A percentile compares a stretch with the other conserved stretches of the same genome.
Conservation (phyloP, 177 flowering plant genomes). For the Vitis hybrid region DNA sequence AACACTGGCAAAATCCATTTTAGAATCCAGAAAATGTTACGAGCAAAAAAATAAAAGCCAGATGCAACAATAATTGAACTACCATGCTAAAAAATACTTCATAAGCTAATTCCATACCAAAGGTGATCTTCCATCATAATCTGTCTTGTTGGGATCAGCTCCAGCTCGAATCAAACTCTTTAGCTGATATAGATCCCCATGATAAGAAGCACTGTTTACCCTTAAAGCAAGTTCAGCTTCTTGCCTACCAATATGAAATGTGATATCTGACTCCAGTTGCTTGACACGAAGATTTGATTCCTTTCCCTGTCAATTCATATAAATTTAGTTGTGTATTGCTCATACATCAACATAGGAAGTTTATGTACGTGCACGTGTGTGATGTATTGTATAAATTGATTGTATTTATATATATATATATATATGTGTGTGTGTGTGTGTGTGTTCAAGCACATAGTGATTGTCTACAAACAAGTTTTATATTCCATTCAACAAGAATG, state of each 20-base stretch:
- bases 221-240: constrained; percentile 84
- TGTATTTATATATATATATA: background rate
- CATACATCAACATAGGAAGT: background rate
- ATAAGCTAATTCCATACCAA: constrained; percentile 43
- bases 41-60: background rate
- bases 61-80: background rate
- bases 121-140: constrained; percentile 87
- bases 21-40: too few species aligned
- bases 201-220: constrained; percentile 80
- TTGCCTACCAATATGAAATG: constrained; percentile 73
- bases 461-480: too few species aligned
- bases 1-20: too few species aligned
- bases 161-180: constrained; percentile 73
- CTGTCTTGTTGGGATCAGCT: constrained; percentile 79
- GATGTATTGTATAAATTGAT: background rate
- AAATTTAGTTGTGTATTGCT: background rate
- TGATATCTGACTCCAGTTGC: constrained; percentile 77
- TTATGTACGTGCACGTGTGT: too few species aligned
- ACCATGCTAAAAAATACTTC: background rate
- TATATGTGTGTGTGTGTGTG: too few species aligned
- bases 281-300: constrained; percentile 56
- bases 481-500: background rate
- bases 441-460: background rate
- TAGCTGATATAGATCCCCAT: constrained; percentile 76
- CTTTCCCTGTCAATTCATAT: constrained; percentile 48